phyloP scores from a whole-genome alignment of 305 asterid species.

The Caryopteris hybrid region DNA sequence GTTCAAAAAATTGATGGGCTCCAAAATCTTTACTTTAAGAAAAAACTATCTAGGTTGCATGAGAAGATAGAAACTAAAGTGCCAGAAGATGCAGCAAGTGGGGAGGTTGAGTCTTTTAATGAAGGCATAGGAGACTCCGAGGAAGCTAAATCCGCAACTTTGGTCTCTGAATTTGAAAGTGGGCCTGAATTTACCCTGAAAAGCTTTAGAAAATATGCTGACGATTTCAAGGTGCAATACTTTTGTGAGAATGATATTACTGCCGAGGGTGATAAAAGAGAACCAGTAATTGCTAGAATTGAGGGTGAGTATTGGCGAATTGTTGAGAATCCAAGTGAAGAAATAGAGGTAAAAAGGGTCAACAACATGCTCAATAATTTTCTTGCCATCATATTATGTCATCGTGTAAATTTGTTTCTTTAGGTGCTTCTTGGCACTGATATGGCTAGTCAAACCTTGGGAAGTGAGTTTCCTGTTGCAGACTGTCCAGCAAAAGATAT shows the following conservation, averaged over 20 bases:
- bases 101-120: constrained; percentile 21
- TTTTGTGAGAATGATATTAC: constrained; percentile 33
- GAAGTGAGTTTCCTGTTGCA: constrained; percentile 53
- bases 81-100: constrained; percentile 21
- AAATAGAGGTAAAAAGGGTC: constrained; percentile 59
- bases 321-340: constrained; percentile 64
- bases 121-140: constrained; percentile 23
- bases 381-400: constrained; percentile 21
- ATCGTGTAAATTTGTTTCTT: constrained; percentile 18
- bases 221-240: constrained; percentile 70
- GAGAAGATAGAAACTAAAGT: constrained; percentile 29
- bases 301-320: constrained; percentile 95
- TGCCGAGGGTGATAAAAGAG: constrained; percentile 12
- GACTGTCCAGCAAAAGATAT: constrained; percentile 15
- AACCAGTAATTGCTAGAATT: constrained; percentile 45
- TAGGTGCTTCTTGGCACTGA: constrained; percentile 70
- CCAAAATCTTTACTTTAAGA: constrained; percentile 26
- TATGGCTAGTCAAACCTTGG: constrained; percentile 27
- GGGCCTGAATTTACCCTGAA: constrained; percentile 63
- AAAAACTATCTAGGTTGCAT: constrained; percentile 30
- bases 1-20: constrained; percentile 53
- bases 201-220: constrained; percentile 62
- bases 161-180: constrained; percentile 30
- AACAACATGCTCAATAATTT: constrained; percentile 8
- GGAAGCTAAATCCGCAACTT: constrained; percentile 22